Evolutionary conservation across 2,329 filamentous ascomycete genomes (phyloP), one percentile per base, ranked within the genome.

Genomic region (Neonectria coccinea): DNA sequence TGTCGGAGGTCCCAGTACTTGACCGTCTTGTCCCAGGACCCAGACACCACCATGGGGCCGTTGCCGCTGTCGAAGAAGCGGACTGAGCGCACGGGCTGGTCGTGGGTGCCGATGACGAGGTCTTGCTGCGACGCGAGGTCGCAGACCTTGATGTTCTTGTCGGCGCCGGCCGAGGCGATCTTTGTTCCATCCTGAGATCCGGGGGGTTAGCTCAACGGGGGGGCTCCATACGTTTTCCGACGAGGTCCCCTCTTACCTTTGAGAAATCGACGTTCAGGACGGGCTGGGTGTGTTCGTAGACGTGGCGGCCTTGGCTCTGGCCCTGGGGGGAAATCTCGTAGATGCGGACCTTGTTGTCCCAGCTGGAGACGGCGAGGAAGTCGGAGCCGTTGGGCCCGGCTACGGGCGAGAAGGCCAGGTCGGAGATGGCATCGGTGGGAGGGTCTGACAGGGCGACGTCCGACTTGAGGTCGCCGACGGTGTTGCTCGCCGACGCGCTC

Each of bases 321-420:
- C 94, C 93, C 70, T 89, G 89, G 61, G 81, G 82, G 69, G 91
- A 89, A 77, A 98, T 93, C 79, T 98, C 93, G 82, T 98, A 99
- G 77, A 99, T 95, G 76, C 94, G 91, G 68, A 98, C 93, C 79
- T 97, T 97, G 84, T 97, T 97, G 81, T 99, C 96, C 96, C 96
- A 99, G 73, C 93, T 97, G 52, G 93, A 85, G 39, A 97, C 92
- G 25, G 95, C 94, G 18, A 99, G 85, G 77, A 97, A 92, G 74
- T 98, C 93, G 75, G 78, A 77, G 50, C 74, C 79, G 74, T 77
- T 84, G 75, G 66, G 81, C 75, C 25, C 25, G 25, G 25, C 25
- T 6, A 75, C 85, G 75, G 91, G 89, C 14, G 91, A 94, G 82
- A 97, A 99, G 53, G 89, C 84, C 65, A 99, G 86, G 76, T 94